A percentile compares a stretch with the other conserved stretches of the same genome.
Conservation (phyloP, 192 early-diverging fungal genomes). For the Oehlia diaphana region DNA sequence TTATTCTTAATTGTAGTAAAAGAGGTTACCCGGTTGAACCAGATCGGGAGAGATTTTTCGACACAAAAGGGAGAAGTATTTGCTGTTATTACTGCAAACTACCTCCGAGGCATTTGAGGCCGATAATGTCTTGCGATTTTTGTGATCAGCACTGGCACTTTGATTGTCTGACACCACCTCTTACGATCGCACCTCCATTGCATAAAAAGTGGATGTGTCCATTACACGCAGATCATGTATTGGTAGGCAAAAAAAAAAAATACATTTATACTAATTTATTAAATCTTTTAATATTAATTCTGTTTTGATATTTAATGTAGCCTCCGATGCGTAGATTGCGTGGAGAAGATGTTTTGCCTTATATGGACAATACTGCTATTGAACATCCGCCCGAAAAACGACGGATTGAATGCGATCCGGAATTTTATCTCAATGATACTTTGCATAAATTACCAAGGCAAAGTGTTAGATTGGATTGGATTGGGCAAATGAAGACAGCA, state of each 20-base stretch:
- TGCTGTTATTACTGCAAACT: constrained; percentile 11
- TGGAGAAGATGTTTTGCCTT: neutral
- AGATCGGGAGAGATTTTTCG: constrained; percentile 1
- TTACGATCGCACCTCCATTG: neutral
- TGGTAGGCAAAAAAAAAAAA: constrained; percentile 9
- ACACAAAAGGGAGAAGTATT: constrained; percentile 14
- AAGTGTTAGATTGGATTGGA: neutral
- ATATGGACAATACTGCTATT: constrained; percentile 1
- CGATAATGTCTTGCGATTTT: constrained; percentile 24
- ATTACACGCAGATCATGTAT: constrained; percentile 18
- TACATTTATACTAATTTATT: neutral
- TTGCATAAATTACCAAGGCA: constrained; percentile 1
- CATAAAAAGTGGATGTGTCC: constrained; percentile 31
- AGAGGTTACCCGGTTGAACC: constrained; percentile 4
- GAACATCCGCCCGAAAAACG: neutral
- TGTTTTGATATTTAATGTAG: neutral
- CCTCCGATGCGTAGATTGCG: constrained; percentile 2
- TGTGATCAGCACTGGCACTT: constrained; percentile 24
- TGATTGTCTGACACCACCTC: constrained; percentile 22
- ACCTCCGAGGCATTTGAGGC: neutral
- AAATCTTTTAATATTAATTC: neutral
- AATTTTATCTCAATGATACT: constrained; percentile 10
- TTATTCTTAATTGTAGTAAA: neutral
- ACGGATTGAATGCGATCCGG: constrained; percentile 11
- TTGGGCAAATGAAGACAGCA: neutral